phyloP scores from a whole-genome alignment of 2,329 filamentous ascomycete species.

The Cladosporium sp. region DNA sequence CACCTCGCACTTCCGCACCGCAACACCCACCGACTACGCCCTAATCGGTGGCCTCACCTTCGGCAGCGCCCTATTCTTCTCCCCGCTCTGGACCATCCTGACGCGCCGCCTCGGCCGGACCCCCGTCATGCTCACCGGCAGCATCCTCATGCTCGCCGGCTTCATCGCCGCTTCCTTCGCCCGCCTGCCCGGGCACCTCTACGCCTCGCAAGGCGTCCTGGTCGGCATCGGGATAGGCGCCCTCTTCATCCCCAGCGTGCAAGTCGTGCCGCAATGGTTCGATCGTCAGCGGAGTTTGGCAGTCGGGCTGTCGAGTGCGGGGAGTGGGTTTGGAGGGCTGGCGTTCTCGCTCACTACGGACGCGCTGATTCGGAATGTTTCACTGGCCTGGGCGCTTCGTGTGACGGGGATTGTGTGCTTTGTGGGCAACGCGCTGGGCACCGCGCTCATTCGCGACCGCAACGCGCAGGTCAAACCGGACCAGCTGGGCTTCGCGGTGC shows the following conservation, averaged over 20 bases:
- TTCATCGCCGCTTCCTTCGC: conserved; percentile 35
- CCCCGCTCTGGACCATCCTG: conserved; percentile 31
- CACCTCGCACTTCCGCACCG: conserved; percentile 32
- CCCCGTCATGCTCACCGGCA: conserved; percentile 29
- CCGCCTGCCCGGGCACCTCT: conserved; percentile 34
- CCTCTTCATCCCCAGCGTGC: conserved; percentile 37
- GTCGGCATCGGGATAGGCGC: conserved; percentile 40
- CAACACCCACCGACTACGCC: conserved; percentile 36
- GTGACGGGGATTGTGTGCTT: conserved; percentile 34
- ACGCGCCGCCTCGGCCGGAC: conserved; percentile 26
- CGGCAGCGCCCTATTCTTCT: conserved; percentile 33
- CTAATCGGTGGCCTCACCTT: conserved; percentile 40
- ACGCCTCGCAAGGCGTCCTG: conserved; percentile 38
- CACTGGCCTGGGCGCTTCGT: conserved; percentile 40
- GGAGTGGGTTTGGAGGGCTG: conserved; percentile 39
- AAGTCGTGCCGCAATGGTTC: conserved; percentile 43
- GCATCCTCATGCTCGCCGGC: conserved; percentile 28
- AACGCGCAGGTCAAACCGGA: conserved; percentile 28
- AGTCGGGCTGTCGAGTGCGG: conserved; percentile 37
- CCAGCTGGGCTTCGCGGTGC: conserved; percentile 33
- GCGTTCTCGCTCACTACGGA: conserved; percentile 33
- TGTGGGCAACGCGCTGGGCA: conserved; percentile 28
- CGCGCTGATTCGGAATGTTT: conserved; percentile 35
- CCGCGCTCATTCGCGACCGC: conserved; percentile 30
- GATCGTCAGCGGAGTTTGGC: conserved; percentile 36